Percentiles rank a stretch among this genome's conserved stretches.
phyloP scores from a whole-genome alignment of 73 alveolate species.

The Tetrahymena malaccensis region DNA sequence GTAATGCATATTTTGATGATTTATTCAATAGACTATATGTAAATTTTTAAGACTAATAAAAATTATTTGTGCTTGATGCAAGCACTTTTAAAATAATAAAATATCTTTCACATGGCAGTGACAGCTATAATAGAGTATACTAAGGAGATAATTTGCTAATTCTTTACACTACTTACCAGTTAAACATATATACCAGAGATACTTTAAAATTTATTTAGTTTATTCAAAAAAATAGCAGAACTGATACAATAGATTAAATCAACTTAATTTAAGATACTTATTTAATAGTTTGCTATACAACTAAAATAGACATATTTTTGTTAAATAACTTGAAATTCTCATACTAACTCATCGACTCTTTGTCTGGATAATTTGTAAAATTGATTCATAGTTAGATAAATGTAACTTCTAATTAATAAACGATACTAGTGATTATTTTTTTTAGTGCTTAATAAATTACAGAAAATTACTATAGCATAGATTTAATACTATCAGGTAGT shows the following conservation, averaged over 20 bases:
- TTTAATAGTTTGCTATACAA: not conserved
- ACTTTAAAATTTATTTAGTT: not conserved
- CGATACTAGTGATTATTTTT: not conserved
- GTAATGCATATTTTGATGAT: not conserved
- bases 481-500: not conserved
- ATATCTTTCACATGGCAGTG: not conserved
- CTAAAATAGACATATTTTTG: not conserved
- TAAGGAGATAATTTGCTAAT: not conserved
- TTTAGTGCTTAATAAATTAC: not conserved
- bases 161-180: not conserved
- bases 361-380: not conserved
- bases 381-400: not conserved
- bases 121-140: not conserved
- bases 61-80: not conserved
- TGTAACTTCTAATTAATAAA: not conserved
- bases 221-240: not conserved
- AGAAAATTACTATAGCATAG: not conserved
- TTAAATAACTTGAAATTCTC: not conserved
- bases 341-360: not conserved
- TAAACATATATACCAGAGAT: not conserved
- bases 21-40: not conserved
- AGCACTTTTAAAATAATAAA: not conserved
- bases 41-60: not conserved
- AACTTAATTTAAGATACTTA: not conserved
- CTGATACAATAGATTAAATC: not conserved